Evolutionary conservation across 176 grass and related monocot genomes (phyloP).

Genomic region (Alloteropsis semialata): DNA sequence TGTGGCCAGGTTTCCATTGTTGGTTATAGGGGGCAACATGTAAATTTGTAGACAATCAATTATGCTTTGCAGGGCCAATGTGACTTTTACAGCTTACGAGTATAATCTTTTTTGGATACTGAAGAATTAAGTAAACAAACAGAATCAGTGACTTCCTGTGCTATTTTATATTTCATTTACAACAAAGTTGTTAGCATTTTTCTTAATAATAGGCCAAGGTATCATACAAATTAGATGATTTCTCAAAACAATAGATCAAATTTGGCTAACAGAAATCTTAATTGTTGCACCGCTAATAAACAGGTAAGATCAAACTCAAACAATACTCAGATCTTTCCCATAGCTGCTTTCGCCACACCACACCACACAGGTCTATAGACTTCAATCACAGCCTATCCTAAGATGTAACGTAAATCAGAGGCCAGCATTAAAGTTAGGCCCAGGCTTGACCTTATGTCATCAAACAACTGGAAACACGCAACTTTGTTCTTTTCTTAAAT

Average conservation of each 20-base stretch:
- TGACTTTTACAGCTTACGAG: background rate
- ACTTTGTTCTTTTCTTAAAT: background rate
- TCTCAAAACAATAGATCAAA: background rate
- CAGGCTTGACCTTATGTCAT: background rate
- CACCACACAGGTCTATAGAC: background rate
- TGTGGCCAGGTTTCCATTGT: slow-evolving; percentile 1
- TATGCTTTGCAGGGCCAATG: background rate
- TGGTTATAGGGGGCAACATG: background rate
- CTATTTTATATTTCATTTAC: background rate
- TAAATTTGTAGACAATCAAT: background rate
- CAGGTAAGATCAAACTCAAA: background rate
- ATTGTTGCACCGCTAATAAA: background rate
- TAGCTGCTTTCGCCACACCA: background rate
- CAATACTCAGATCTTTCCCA: background rate
- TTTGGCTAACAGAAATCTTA: background rate
- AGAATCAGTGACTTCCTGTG: background rate
- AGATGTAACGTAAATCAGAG: background rate
- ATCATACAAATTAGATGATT: background rate
- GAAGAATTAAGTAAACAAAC: background rate
- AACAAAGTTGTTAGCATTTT: background rate
- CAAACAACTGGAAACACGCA: background rate
- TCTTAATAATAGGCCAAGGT: background rate
- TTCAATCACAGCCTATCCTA: background rate
- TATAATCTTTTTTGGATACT: background rate
- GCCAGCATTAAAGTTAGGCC: background rate